A percentile compares a stretch with the other conserved stretches of the same genome.
Conservation (phyloP, 1,284 basidiomycete genomes). For the Apiotrichum porosum region DNA sequence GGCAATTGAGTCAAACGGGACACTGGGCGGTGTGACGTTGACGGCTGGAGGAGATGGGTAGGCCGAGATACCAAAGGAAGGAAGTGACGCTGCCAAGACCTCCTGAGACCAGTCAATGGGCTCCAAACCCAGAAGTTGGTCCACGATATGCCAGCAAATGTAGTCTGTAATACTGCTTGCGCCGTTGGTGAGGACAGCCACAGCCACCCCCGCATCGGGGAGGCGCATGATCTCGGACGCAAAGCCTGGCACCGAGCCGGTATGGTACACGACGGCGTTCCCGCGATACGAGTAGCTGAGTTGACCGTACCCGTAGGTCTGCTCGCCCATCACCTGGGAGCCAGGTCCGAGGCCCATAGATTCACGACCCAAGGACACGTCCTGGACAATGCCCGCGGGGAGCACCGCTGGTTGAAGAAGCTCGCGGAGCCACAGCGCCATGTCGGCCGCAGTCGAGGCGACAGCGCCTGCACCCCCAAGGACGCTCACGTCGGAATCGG, state of each 20-base stretch:
- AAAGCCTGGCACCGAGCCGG: conserved; percentile 17
- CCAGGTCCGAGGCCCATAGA: too few species aligned
- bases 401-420: conserved; percentile 20
- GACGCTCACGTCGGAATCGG: conserved; percentile 19
- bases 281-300: conserved; percentile 10
- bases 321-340: background rate
- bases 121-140: conserved; percentile 17
- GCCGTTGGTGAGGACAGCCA: conserved; percentile 22
- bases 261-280: conserved; percentile 13
- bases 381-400: background rate
- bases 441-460: conserved; percentile 21
- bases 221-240: conserved; percentile 9
- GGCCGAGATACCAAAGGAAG: background rate
- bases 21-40: background rate
- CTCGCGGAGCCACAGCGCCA: conserved; percentile 31
- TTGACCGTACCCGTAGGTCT: conserved; percentile 19
- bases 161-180: background rate
- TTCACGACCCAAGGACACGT: too few species aligned
- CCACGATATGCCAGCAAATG: conserved; percentile 9
- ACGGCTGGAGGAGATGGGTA: background rate
- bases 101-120: conserved; percentile 15
- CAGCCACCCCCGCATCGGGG: conserved; percentile 9
- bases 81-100: too few species aligned
- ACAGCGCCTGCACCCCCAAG: conserved; percentile 27
- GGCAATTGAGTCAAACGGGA: background rate